A percentile compares a stretch with the other conserved stretches of the same genome.
phyloP scores from a whole-genome alignment of 116 monocot genomes.

The Phalaenopsis hybrid region DNA sequence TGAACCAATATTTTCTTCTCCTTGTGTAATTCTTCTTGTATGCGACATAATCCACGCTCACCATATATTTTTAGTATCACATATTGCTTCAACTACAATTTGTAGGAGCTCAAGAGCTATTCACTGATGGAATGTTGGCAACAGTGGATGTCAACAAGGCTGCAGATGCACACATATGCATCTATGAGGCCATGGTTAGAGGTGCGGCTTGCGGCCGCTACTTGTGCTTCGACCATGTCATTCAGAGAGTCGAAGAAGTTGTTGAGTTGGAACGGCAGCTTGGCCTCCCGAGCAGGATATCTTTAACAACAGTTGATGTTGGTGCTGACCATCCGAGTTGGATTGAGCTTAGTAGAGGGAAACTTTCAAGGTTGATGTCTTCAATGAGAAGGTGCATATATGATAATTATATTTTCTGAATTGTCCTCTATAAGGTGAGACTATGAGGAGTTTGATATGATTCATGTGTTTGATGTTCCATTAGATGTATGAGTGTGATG shows the following conservation, averaged over 20 bases:
- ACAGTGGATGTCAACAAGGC: slow-evolving; percentile 30
- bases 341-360: slow-evolving; percentile 46
- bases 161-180: slow-evolving; percentile 45
- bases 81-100: not conserved
- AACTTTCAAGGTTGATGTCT: slow-evolving; percentile 46
- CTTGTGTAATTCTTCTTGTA: too few species aligned
- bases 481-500: too few species aligned
- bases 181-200: slow-evolving; percentile 33
- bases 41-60: too few species aligned
- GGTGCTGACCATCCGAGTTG: not conserved
- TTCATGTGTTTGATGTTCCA: too few species aligned
- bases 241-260: slow-evolving; percentile 28
- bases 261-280: slow-evolving; percentile 33
- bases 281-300: slow-evolving; percentile 25
- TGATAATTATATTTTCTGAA: not conserved
- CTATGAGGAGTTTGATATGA: too few species aligned
- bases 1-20: too few species aligned
- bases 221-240: slow-evolving; percentile 43
- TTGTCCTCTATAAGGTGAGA: not conserved
- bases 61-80: too few species aligned
- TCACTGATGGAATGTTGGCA: slow-evolving; percentile 35
- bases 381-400: slow-evolving; percentile 14
- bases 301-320: not conserved
- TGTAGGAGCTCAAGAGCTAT: slow-evolving; percentile 44
- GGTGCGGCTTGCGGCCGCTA: slow-evolving; percentile 44